Conservation (phyloP, 306 rosid genomes). For the Luffa aegyptiaca region DNA sequence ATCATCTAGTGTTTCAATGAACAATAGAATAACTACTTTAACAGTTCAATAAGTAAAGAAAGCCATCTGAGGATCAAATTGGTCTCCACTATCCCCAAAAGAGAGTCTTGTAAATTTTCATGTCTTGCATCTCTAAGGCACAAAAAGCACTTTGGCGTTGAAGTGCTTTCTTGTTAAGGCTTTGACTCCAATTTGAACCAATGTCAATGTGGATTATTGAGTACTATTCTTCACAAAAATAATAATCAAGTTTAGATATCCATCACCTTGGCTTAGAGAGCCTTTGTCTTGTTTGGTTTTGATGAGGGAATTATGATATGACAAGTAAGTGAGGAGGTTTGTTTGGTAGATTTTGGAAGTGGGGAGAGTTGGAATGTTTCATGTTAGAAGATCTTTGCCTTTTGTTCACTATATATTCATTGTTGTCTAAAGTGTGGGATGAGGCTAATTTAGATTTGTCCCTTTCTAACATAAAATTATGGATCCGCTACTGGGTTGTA, state of each 20-base stretch:
- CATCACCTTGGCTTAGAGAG: not conserved
- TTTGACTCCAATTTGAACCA: conserved; percentile 4
- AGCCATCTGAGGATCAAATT: not conserved
- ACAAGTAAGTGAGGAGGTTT: not conserved
- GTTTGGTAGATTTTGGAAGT: not conserved
- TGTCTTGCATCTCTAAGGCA: not conserved
- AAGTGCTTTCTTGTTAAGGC: not conserved
- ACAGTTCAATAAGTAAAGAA: too few species aligned
- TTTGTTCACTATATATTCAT: not conserved
- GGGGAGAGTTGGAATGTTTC: not conserved
- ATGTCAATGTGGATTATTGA: not conserved
- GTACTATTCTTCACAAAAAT: not conserved
- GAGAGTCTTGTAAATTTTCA: not conserved
- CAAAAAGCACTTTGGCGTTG: not conserved
- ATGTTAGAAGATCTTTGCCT: not conserved
- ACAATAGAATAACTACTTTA: too few species aligned
- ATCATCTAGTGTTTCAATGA: too few species aligned
- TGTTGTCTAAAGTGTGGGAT: not conserved
- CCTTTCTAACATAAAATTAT: too few species aligned
- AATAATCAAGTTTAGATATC: not conserved
- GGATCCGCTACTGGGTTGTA: too few species aligned
- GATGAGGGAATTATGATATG: not conserved
- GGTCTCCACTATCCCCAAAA: not conserved
- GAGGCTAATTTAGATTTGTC: not conserved
- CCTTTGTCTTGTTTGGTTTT: not conserved